Evolutionary conservation across 495 filamentous ascomycete genomes (phyloP), one percentile per base, ranked within the genome.

Genomic region (Podospora pseudoanserina): DNA sequence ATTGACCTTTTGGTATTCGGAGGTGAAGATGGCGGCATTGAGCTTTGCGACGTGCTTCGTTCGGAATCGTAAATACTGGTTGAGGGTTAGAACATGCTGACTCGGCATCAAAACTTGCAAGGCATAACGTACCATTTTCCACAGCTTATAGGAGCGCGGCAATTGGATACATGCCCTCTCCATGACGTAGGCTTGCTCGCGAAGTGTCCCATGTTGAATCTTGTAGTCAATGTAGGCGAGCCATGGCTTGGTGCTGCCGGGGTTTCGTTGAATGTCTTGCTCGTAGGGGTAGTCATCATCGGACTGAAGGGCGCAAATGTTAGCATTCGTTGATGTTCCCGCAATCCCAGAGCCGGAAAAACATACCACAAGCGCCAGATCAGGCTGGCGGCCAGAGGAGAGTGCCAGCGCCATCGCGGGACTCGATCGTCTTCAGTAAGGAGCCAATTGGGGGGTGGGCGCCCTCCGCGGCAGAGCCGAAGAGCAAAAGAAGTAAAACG

Each of bases 111-210:
- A 2, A 13, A 23, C 5, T 18, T 7, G 11, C 23, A 54, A 2
- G 5, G 32, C 0, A 49, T 23, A 49, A 70, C 82, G 66, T 81
- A 94, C 91, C 89, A 94, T 91, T 82, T 97, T 99, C 96, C 96
- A 99, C 28, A 99, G 82, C 83, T 98, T 99, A 79, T 97, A 98
- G 27, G 93, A 97, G 69, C 96, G 87, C 53, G 96, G 96, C 32
- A 98, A 86, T 70, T 94, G 89, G 70, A 87, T 84, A 76, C 93
- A 96, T 44, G 96, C 94, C 69, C 96, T 86, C 81, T 99, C 96
- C 81, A 97, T 89, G 6, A 97, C 90, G 81, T 96, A 99, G 62
- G 93, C 91, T 78, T 96, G 94, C 79, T 97, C 94, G 54, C 93
- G 91, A 63, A 93, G 78, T 34, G 86, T 91, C 72, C 93, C 94